A percentile compares a stretch with the other conserved stretches of the same genome.
Evolutionary conservation across 1,139 yeast genomes (phyloP).

Genomic region (Geotrichum citri-aurantii): DNA sequence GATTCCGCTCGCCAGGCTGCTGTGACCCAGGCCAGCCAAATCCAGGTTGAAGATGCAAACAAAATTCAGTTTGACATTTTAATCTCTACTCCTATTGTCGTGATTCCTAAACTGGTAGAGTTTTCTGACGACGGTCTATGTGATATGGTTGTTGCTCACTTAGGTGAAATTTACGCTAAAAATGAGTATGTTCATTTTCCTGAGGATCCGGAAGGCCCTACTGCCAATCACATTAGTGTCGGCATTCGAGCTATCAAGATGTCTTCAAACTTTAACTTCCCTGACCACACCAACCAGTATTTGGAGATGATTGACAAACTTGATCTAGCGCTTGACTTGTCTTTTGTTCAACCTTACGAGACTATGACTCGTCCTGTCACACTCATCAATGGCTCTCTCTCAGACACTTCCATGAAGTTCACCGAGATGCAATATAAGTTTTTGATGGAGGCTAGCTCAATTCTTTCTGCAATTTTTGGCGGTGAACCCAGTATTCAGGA

Average conservation of each 20-base stretch:
- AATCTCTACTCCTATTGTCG: constrained; percentile 74
- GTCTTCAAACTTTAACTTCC: constrained; percentile 53
- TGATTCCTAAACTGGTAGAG: constrained; percentile 56
- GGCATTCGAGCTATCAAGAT: constrained; percentile 71
- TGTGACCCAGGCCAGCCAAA: constrained; percentile 57
- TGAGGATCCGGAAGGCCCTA: constrained; percentile 23
- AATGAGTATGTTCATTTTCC: constrained; percentile 48
- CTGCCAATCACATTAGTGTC: constrained; percentile 50
- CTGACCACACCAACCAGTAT: constrained; percentile 43
- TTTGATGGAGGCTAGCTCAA: constrained; percentile 50
- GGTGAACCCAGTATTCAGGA: constrained; percentile 44
- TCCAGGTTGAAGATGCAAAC: constrained; percentile 57
- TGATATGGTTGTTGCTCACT: constrained; percentile 62
- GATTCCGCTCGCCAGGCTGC: constrained; percentile 90
- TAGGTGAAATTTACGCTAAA: constrained; percentile 76
- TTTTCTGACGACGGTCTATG: constrained; percentile 28
- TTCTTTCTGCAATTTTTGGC: constrained; percentile 53
- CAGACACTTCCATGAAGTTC: constrained; percentile 59
- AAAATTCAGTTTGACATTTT: constrained; percentile 66
- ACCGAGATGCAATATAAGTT: constrained; percentile 74
- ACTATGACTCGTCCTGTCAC: constrained; percentile 46
- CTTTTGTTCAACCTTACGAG: constrained; percentile 42
- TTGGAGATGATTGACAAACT: constrained; percentile 65
- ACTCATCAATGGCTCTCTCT: constrained; percentile 53
- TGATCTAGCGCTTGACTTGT: constrained; percentile 59